These are phyloP conservation scores for Wickerhamomyces sp. DNA, from an alignment of 1,139 yeast genomes.

Conservation along the genomic window DNA sequence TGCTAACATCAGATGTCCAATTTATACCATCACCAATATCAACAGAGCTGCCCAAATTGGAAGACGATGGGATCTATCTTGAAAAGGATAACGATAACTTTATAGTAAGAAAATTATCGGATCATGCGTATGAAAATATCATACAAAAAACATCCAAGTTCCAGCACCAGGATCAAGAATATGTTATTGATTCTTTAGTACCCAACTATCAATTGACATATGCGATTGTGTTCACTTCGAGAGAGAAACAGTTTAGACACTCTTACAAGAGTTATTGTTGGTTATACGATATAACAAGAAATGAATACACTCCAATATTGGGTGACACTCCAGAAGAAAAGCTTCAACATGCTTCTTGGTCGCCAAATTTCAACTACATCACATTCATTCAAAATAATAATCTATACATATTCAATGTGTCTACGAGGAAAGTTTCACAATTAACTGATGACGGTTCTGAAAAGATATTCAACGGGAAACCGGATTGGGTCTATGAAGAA, in stretches of 20 bases:
- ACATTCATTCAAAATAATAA: conserved; percentile 73
- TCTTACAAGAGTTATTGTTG: conserved; percentile 67
- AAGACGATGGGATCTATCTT: conserved; percentile 32
- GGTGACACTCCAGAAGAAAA: conserved; percentile 24
- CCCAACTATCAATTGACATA: conserved; percentile 26
- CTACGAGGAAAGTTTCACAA: conserved; percentile 37
- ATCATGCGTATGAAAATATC: conserved; percentile 19
- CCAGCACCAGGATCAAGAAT: conserved; percentile 18
- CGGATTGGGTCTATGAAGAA: conserved; percentile 98
- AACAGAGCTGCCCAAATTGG: not conserved
- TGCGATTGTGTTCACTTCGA: conserved; percentile 27
- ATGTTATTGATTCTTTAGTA: conserved; percentile 19
- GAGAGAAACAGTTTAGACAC: conserved; percentile 63
- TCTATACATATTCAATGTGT: conserved; percentile 45
- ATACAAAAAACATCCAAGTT: conserved; percentile 21
- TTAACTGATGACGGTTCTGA: conserved; percentile 68
- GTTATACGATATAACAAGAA: conserved; percentile 43
- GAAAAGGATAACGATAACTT: conserved; percentile 10
- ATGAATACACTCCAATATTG: conserved; percentile 38
- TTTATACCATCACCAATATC: conserved; percentile 20
- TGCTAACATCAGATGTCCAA: conserved; percentile 14
- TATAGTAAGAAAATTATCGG: conserved; percentile 22
- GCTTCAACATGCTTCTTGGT: conserved; percentile 59
- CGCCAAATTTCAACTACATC: conserved; percentile 63
- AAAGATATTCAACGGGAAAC: conserved; percentile 73